These are phyloP conservation scores for Cryptococcus maquisensis DNA, from an alignment of 1,284 basidiomycete genomes.

Conservation along the genomic window DNA sequence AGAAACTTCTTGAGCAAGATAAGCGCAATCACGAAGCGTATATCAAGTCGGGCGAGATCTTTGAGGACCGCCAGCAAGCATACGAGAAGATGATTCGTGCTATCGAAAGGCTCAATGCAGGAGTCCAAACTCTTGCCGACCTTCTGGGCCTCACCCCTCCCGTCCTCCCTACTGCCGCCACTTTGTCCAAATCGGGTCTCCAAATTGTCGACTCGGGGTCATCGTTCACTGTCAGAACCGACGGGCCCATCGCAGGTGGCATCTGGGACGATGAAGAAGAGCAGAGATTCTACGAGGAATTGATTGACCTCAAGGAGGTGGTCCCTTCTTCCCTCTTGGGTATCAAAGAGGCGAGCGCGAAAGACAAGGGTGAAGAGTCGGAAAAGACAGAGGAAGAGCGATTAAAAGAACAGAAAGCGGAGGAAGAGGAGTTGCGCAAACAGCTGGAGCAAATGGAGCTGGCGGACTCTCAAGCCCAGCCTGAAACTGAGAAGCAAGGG, in stretches of 20 bases:
- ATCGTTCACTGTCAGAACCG: constrained; percentile 55
- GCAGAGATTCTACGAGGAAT: constrained; percentile 86
- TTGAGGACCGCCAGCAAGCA: constrained; percentile 95
- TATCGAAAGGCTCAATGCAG: constrained; percentile 83
- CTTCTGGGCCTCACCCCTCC: constrained; percentile 77
- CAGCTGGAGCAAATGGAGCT: constrained; percentile 46
- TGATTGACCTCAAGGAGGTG: constrained; percentile 84
- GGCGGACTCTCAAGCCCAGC: not conserved
- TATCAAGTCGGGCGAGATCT: constrained; percentile 96
- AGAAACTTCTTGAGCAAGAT: constrained; percentile 95
- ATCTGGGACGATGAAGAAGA: constrained; percentile 99
- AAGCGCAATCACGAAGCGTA: constrained; percentile 96
- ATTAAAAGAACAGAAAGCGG: constrained; percentile 38
- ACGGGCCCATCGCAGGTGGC: constrained; percentile 59
- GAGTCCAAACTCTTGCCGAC: constrained; percentile 86
- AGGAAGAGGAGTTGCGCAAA: constrained; percentile 52
- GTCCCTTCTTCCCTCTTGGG: constrained; percentile 84
- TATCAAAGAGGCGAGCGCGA: constrained; percentile 55
- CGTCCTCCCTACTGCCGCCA: constrained; percentile 67
- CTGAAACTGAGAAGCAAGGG: not conserved
- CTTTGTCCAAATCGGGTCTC: constrained; percentile 43
- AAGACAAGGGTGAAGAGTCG: constrained; percentile 17
- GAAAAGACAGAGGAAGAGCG: constrained; percentile 36
- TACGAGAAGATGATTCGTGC: constrained; percentile 97
- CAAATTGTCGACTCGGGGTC: constrained; percentile 52